Evolutionary conservation across 495 filamentous ascomycete species (phyloP), one percentile per base, ranked within the genome.

Genomic region (Evansstolkia leycettana): DNA sequence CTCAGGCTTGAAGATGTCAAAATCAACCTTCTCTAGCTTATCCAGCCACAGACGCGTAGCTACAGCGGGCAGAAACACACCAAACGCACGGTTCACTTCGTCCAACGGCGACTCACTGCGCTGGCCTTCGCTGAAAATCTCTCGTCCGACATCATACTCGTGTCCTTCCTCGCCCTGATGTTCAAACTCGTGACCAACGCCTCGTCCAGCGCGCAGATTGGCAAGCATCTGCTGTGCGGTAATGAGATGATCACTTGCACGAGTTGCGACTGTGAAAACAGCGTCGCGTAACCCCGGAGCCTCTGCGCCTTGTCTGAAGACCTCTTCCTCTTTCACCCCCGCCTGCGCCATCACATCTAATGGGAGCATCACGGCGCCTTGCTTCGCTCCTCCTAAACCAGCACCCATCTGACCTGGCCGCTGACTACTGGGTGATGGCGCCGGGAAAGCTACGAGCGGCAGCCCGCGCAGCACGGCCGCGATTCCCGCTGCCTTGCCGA

Each of bases 211-310:
- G 19, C 75, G 69, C 9, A 94, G 53, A 47, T 82, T 82, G 53
- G 72, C 76, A 43, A 94, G 50, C 90, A 96, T 92, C 54, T 90
- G 83, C 41, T 89, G 66, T 11, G 81, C 89, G 0, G 90, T 96
- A 40, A 95, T 93, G 32, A 96, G 58, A 56, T 98, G 90, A 60
- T 98, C 90, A 52, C 84, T 87, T 4, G 90, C 90, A 20, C 86
- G 72, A 0, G 90, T 96, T 0, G 90, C 90, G 14, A 96, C 86
- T 13, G 72, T 67, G 48, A 96, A 95, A 3, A 98, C 78, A 1
- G 88, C 89, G 58, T 95, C 90, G 24, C 78, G 73, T 7, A 95
- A 60, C 0, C 86, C 88, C 10, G 72, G 62, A 0, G 90, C 89
- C 5, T 75, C 65, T 0, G 80, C 69, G 0, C 86, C 89, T n/a